Evolutionary conservation across 176 grass and related monocot genomes (phyloP).

Genomic region (Oryza punctata): DNA sequence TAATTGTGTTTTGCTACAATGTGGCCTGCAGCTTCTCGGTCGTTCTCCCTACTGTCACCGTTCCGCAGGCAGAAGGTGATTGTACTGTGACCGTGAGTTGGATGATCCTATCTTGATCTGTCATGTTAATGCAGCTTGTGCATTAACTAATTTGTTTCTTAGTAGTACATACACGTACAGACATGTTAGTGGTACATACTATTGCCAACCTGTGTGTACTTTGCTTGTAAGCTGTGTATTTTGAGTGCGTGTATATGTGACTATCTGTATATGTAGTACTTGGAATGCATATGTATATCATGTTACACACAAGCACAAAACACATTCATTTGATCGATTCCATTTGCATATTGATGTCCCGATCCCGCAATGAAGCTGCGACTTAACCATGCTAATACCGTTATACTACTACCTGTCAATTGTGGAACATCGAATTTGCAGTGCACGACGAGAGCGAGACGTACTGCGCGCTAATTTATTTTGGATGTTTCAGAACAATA

Average conservation of each 20-base stretch:
- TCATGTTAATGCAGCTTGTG: neutral
- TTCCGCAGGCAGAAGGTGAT: conserved; percentile 68
- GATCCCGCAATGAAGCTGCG: too few relatives aligned
- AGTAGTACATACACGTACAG: neutral
- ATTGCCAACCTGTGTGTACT: neutral
- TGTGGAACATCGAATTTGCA: too few relatives aligned
- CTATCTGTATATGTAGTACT: neutral
- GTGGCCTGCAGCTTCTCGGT: conserved; percentile 51
- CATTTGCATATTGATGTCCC: too few relatives aligned
- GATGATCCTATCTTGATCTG: neutral
- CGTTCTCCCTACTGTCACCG: conserved; percentile 63
- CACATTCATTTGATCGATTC: neutral
- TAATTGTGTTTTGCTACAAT: conserved; percentile 5
- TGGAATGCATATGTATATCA: neutral
- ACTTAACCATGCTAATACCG: too few relatives aligned
- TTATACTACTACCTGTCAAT: too few relatives aligned
- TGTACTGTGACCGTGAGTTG: conserved; percentile 39
- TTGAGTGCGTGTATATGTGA: neutral
- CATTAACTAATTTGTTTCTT: conserved; percentile 11
- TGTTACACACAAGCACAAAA: neutral
- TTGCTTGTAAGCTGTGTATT: neutral
- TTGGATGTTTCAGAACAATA: too few relatives aligned
- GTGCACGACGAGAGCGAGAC: too few relatives aligned
- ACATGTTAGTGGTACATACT: neutral
- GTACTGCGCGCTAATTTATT: too few relatives aligned